Conservation (phyloP, 2,329 filamentous ascomycete species). For the Thermothelomyces thermophilus region DNA sequence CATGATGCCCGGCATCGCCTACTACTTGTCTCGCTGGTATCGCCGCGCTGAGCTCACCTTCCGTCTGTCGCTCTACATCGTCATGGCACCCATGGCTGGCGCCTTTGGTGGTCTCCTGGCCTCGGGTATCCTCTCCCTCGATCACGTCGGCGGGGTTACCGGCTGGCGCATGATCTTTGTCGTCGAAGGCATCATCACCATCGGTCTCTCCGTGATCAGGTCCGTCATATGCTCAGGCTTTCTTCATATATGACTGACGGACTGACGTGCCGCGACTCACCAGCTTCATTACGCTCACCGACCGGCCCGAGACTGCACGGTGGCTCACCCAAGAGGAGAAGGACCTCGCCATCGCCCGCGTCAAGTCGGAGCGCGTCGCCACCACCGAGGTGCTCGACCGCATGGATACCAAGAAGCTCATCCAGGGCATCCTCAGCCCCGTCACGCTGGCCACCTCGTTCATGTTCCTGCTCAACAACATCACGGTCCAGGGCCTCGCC, state of each 20-base stretch:
- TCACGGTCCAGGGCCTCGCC: constrained; percentile 65
- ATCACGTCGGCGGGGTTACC: constrained; percentile 47
- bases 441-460: constrained; percentile 44
- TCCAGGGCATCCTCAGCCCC: constrained; percentile 58
- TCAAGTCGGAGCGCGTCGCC: constrained; percentile 56
- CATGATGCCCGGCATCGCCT: constrained; percentile 56
- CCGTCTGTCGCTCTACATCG: constrained; percentile 55
- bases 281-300: constrained; percentile 55
- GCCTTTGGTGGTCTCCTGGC: constrained; percentile 59
- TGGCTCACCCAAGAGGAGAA: constrained; percentile 61
- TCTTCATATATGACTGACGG: too few species aligned
- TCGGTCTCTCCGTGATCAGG: constrained; percentile 44
- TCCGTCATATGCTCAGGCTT: neutral
- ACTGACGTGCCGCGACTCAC: neutral
- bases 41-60: constrained; percentile 55
- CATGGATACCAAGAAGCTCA: constrained; percentile 41
- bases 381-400: constrained; percentile 54
- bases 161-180: constrained; percentile 66
- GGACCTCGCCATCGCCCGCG: constrained; percentile 49
- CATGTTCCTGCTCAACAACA: constrained; percentile 59
- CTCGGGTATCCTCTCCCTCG: constrained; percentile 54
- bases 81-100: constrained; percentile 56
- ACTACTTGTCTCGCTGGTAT: constrained; percentile 58
- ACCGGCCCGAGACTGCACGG: constrained; percentile 57
- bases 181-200: constrained; percentile 60